Conservation (phyloP, 1,284 basidiomycete species). For the Inonotus obliquus region DNA sequence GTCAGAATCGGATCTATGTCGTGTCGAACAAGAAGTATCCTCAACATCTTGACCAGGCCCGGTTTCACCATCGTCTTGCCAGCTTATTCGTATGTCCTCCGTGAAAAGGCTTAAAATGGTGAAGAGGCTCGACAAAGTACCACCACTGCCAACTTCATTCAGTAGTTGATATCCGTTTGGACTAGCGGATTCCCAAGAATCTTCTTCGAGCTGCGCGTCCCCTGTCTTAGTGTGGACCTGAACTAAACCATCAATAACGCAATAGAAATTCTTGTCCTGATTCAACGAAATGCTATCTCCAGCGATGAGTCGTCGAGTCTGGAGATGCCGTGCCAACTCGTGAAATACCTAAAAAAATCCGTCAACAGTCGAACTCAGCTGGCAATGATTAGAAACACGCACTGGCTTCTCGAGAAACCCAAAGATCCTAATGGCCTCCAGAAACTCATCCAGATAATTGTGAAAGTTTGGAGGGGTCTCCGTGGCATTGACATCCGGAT, state of each 20-base stretch:
- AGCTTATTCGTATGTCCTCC: conserved; percentile 92
- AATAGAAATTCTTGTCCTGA: conserved; percentile 92
- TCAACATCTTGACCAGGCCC: conserved; percentile 21
- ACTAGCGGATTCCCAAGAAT: conserved; percentile 74
- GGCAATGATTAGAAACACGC: conserved; percentile 25
- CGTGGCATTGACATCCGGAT: conserved; percentile 81
- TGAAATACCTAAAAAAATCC: conserved; percentile 75
- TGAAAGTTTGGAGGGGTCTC: conserved; percentile 79
- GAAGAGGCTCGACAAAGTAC: conserved; percentile 93
- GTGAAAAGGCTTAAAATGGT: conserved; percentile 96
- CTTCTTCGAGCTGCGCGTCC: conserved; percentile 41
- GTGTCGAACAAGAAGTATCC: conserved; percentile 7
- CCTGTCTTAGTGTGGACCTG: conserved; percentile 78
- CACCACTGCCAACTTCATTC: conserved; percentile 92
- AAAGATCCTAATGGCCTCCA: conserved; percentile 91
- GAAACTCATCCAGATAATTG: conserved; percentile 92
- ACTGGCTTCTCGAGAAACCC: conserved; percentile 95
- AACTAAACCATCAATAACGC: conserved; percentile 88
- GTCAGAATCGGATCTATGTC: conserved; percentile 49
- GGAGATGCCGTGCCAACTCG: conserved; percentile 88
- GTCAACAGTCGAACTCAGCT: neutral
- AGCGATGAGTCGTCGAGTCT: conserved; percentile 86
- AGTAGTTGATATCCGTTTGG: conserved; percentile 92
- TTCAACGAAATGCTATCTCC: conserved; percentile 90
- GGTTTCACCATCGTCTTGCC: conserved; percentile 59